Evolutionary conservation across 2,329 filamentous ascomycete genomes (phyloP).

Genomic region (Exophiala phaeomuriformis): DNA sequence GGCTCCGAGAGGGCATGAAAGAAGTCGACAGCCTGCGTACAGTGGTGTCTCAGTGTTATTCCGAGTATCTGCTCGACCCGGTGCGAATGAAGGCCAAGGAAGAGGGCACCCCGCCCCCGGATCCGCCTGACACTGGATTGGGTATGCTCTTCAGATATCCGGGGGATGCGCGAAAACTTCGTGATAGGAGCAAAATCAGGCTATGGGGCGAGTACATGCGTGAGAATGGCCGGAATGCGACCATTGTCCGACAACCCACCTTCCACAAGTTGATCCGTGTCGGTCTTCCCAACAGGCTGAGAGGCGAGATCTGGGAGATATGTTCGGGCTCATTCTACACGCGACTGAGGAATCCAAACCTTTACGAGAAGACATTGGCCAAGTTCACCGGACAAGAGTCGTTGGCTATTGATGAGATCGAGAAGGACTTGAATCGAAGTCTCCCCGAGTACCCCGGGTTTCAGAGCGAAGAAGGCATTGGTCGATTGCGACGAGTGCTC

Average conservation of each 20-base stretch:
- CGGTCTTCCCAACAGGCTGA: constrained; percentile 81
- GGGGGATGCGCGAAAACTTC: constrained; percentile 84
- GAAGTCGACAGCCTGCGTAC: constrained; percentile 77
- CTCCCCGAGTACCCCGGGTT: constrained; percentile 96
- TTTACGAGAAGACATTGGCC: constrained; percentile 75
- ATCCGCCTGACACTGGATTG: constrained; percentile 82
- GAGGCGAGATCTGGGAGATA: constrained; percentile 94
- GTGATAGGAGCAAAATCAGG: constrained; percentile 94
- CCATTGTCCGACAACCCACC: constrained; percentile 86
- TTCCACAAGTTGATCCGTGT: constrained; percentile 97
- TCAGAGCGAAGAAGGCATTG: constrained; percentile 92
- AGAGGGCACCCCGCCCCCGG: constrained; percentile 38
- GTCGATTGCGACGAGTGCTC: constrained; percentile 75
- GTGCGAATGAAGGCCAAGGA: constrained; percentile 49
- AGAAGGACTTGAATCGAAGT: constrained; percentile 95
- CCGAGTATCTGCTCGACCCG: constrained; percentile 63
- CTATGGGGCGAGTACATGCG: constrained; percentile 94
- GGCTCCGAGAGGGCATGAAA: constrained; percentile 75
- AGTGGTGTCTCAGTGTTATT: constrained; percentile 80
- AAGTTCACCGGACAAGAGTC: constrained; percentile 82
- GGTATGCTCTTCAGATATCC: constrained; percentile 92
- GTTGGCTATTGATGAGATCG: constrained; percentile 95
- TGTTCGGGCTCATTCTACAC: constrained; percentile 86
- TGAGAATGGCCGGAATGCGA: constrained; percentile 90
- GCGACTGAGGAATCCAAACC: constrained; percentile 73